Percentiles rank a stretch among this genome's conserved stretches.
Evolutionary conservation across 164 flowering plant species (phyloP).

Genomic region (Euptelea pleiosperma): DNA sequence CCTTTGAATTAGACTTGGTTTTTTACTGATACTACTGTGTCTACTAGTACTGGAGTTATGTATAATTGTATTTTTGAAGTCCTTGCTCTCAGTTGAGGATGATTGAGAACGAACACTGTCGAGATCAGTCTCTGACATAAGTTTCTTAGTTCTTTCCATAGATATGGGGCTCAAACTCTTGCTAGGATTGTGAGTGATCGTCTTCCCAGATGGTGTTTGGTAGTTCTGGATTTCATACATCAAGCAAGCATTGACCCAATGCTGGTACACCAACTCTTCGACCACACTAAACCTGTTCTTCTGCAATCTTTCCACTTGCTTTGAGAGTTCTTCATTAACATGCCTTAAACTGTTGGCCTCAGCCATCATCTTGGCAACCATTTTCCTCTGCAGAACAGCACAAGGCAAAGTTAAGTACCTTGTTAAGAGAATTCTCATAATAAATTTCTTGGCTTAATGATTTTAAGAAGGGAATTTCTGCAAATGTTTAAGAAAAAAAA

Average conservation of each 20-base stretch:
- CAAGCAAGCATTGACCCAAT: conserved; percentile 29
- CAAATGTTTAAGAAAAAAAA: no score
- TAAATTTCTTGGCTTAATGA: no score
- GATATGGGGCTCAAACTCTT: conserved; percentile 1
- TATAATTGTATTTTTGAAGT: no score
- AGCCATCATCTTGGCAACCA: conserved; percentile 9
- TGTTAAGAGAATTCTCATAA: no score
- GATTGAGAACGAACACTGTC: conserved; percentile 16
- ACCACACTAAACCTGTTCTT: conserved; percentile 20
- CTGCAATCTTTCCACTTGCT: conserved; percentile 23
- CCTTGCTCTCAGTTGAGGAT: conserved; percentile 14
- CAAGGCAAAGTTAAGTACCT: no score
- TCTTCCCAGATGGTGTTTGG: conserved; percentile 5
- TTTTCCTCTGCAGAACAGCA: conserved; percentile 17
- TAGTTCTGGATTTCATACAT: conserved; percentile 13
- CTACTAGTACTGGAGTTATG: no score
- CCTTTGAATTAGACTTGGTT: no score
- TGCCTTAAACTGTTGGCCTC: conserved; percentile 15
- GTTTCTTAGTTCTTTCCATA: conserved; percentile 2
- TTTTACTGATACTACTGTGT: no score
- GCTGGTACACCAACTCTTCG: conserved; percentile 29
- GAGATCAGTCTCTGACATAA: not conserved
- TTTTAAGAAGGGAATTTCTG: no score
- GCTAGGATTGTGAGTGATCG: no score
- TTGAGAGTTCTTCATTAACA: conserved; percentile 17